Evolutionary conservation across 176 grass and related monocot species (phyloP), one percentile per base, ranked within the genome.

Genomic region (Thalia dealbata): DNA sequence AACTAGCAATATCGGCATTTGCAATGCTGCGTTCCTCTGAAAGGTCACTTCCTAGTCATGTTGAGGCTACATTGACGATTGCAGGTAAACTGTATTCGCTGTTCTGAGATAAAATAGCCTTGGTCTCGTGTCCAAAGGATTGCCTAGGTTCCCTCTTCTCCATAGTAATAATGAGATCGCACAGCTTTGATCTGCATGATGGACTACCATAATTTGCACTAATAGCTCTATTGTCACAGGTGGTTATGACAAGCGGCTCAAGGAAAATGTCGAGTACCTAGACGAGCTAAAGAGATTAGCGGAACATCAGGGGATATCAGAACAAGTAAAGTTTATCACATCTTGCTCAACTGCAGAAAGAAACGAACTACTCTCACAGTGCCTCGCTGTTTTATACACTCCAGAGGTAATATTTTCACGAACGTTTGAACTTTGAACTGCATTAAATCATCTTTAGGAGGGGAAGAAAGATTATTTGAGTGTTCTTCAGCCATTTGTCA

Each of bases 221-320:
- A 24, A 64, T 64, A 64, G 6, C 28, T 64, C 10, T 10, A 15
- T 91, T 81, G 61, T 70, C 81, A 15, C 38, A 96, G 95, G 90
- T 78, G 95, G 95, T 24, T 99, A 84, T 71, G 95, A 93, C 79
- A 86, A 78, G 65, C 89, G 90, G 73, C 95, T 99, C 7, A 93
- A 88, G 83, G 95, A 99, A 84, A 99, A 93, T 55, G 79, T 93
- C 56, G 95, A 99, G 50, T 99, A 99, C 70, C 69, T 99, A 44
- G 83, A 93, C 29, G 90, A 99, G 69, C 80, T 99, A 74, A 91
- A 91, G 80, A 84, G 85, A 76, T 72, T 91, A 61, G 81, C 83
- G 25, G 67, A 62, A 43, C 66, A 44, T 24, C 87, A 93, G 88
- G 87, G 83, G 32, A 71, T 93, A 45, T 75, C 77, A 79, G 81